phyloP scores from a whole-genome alignment of 2,329 filamentous ascomycete genomes.

The Colletotrichum sp. region DNA sequence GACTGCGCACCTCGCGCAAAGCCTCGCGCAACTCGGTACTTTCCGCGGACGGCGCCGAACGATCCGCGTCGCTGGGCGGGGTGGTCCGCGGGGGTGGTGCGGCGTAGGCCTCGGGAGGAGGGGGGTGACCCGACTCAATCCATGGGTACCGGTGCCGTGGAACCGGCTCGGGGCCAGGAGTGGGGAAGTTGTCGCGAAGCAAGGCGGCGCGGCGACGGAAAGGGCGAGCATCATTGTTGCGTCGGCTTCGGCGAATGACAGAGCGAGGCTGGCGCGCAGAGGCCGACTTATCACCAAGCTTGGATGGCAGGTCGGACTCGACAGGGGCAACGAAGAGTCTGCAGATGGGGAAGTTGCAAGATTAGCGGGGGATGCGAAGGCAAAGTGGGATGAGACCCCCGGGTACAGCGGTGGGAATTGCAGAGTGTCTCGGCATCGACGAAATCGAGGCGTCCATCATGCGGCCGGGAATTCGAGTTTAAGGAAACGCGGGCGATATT shows the following conservation, averaged over 20 bases:
- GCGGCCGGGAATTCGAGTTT: background rate
- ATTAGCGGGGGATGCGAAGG: conserved; percentile 7
- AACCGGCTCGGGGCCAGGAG: conserved; percentile 8
- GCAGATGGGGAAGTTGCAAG: background rate
- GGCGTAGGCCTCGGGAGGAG: conserved; percentile 20
- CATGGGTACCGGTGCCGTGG: conserved; percentile 19
- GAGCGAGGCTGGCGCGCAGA: conserved; percentile 37
- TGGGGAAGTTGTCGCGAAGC: conserved; percentile 19
- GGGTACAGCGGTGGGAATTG: conserved; percentile 18
- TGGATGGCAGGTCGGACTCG: conserved; percentile 46
- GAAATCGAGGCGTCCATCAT: background rate
- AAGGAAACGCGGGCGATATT: background rate
- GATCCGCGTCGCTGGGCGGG: background rate
- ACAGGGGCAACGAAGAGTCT: conserved; percentile 53
- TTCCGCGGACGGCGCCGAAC: background rate
- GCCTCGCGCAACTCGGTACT: background rate
- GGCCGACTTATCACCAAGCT: conserved; percentile 31
- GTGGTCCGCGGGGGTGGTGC: conserved; percentile 3
- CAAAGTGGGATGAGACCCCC: background rate
- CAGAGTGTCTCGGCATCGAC: background rate
- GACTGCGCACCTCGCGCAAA: background rate
- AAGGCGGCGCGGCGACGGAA: conserved; percentile 30
- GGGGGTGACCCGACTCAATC: conserved; percentile 21
- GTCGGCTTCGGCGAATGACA: conserved; percentile 43
- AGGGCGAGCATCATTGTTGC: conserved; percentile 36